A percentile compares a stretch with the other conserved stretches of the same genome.
These are phyloP conservation scores for Pseudocercospora fuligena DNA, from an alignment of 2,329 filamentous ascomycete species.

Conservation along the genomic window DNA sequence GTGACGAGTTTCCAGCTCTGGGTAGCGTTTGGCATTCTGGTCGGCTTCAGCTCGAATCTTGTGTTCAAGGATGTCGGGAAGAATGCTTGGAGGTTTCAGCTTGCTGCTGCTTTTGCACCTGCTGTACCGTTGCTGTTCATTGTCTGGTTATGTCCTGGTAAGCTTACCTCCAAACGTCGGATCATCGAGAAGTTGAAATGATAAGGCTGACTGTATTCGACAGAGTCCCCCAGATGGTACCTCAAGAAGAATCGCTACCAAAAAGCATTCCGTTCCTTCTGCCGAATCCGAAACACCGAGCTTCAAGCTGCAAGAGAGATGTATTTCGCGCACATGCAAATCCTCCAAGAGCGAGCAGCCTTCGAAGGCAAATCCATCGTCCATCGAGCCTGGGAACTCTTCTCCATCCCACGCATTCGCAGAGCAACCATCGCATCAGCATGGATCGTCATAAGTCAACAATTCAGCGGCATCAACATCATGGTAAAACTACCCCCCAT, in stretches of 20 bases:
- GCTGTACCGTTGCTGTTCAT: slow-evolving; percentile 65
- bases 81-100: slow-evolving; percentile 64
- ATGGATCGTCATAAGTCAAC: slow-evolving; percentile 31
- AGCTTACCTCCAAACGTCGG: background rate
- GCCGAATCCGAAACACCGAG: slow-evolving; percentile 36
- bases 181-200: no score
- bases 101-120: slow-evolving; percentile 69
- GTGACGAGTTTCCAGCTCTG: slow-evolving; percentile 47
- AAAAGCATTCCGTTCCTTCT: slow-evolving; percentile 52
- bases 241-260: slow-evolving; percentile 33
- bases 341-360: slow-evolving; percentile 34
- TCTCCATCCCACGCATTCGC: slow-evolving; percentile 33
- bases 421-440: slow-evolving; percentile 30
- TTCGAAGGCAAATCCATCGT: slow-evolving; percentile 19
- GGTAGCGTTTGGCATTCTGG: slow-evolving; percentile 65
- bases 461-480: slow-evolving; percentile 30
- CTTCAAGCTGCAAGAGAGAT: slow-evolving; percentile 39
- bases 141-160: slow-evolving; percentile 54
- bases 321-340: slow-evolving; percentile 35
- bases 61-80: slow-evolving; percentile 58
- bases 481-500: slow-evolving; percentile 27
- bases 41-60: slow-evolving; percentile 66
- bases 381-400: slow-evolving; percentile 27
- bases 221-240: slow-evolving; percentile 36
- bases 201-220: background rate